A percentile compares a stretch with the other conserved stretches of the same genome.
Conservation (phyloP, 345 rosid species). For the Pseudoturritis turrita region DNA sequence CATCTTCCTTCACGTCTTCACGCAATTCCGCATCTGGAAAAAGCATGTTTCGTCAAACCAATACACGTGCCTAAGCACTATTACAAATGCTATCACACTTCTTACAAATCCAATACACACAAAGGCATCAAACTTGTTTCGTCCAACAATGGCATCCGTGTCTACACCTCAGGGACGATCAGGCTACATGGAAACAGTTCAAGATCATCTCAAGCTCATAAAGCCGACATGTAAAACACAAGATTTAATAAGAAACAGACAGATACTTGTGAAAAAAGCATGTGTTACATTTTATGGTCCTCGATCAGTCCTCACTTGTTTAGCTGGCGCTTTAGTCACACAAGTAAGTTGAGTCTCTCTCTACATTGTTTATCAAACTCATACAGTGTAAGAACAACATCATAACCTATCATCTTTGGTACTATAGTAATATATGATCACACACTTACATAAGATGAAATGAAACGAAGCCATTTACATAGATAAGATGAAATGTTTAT, state of each 20-base stretch:
- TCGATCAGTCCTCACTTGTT: slow-evolving; percentile 29
- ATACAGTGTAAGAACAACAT: not conserved
- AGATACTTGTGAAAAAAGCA: not conserved
- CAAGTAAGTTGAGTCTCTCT: slow-evolving; percentile 11
- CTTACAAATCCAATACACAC: slow-evolving; percentile 17
- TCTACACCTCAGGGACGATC: slow-evolving; percentile 31
- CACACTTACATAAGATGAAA: no score
- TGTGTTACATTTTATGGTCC: not conserved
- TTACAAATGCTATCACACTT: not conserved
- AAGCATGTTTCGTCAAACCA: slow-evolving; percentile 29
- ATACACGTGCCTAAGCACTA: slow-evolving; percentile 23
- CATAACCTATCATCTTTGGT: not conserved
- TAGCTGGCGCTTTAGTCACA: slow-evolving; percentile 33
- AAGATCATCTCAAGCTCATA: slow-evolving; percentile 13
- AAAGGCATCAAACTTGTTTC: slow-evolving; percentile 28
- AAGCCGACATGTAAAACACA: slow-evolving; percentile 18
- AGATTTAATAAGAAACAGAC: not conserved
- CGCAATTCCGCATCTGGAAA: slow-evolving; percentile 25
- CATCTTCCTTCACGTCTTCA: slow-evolving; percentile 39
- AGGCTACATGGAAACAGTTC: slow-evolving; percentile 21
- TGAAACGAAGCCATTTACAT: no score
- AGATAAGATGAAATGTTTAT: no score
- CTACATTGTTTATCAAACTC: not conserved
- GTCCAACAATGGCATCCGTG: slow-evolving; percentile 27
- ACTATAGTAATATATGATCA: not conserved